Evolutionary conservation across 495 filamentous ascomycete genomes (phyloP).

Genomic region (Platismatia glauca): DNA sequence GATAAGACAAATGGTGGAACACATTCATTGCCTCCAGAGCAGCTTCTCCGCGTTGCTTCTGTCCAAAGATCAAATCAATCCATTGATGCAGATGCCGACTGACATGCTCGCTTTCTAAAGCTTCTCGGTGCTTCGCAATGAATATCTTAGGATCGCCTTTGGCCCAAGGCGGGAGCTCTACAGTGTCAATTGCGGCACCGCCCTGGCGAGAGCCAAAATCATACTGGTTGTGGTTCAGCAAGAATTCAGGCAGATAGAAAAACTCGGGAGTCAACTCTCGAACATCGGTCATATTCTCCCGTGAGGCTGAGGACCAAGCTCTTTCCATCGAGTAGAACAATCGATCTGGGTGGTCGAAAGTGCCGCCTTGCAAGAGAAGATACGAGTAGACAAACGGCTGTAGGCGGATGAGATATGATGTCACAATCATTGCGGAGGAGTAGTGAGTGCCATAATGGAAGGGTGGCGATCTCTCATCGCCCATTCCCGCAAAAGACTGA

Average conservation of each 20-base stretch:
- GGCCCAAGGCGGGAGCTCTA: slow-evolving; percentile 86
- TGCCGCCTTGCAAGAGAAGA: slow-evolving; percentile 93
- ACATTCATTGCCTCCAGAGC: slow-evolving; percentile 88
- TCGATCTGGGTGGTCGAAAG: slow-evolving; percentile 89
- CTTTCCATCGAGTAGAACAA: slow-evolving; percentile 89
- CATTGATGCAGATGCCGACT: slow-evolving; percentile 84
- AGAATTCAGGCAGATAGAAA: slow-evolving; percentile 90
- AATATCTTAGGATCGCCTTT: slow-evolving; percentile 96
- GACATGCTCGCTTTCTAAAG: slow-evolving; percentile 88
- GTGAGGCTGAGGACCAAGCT: slow-evolving; percentile 84
- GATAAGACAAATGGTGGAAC: slow-evolving; percentile 91
- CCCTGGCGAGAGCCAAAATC: slow-evolving; percentile 86
- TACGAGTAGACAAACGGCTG: slow-evolving; percentile 96
- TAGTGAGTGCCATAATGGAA: slow-evolving; percentile 99
- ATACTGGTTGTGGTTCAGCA: slow-evolving; percentile 83
- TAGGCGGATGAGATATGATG: slow-evolving; percentile 87
- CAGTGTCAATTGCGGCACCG: slow-evolving; percentile 69
- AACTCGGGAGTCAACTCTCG: slow-evolving; percentile 93
- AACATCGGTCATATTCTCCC: slow-evolving; percentile 85
- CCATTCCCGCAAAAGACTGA: slow-evolving; percentile 83
- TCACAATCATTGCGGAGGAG: slow-evolving; percentile 97
- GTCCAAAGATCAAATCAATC: slow-evolving; percentile 95
- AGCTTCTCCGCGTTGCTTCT: slow-evolving; percentile 88
- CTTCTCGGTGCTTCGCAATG: slow-evolving; percentile 87
- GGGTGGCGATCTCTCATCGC: slow-evolving; percentile 62